Evolutionary conservation across 23 red algal species (phyloP), one percentile per base, ranked within the genome.

Genomic region (Cyanidioschyzon merolae): DNA sequence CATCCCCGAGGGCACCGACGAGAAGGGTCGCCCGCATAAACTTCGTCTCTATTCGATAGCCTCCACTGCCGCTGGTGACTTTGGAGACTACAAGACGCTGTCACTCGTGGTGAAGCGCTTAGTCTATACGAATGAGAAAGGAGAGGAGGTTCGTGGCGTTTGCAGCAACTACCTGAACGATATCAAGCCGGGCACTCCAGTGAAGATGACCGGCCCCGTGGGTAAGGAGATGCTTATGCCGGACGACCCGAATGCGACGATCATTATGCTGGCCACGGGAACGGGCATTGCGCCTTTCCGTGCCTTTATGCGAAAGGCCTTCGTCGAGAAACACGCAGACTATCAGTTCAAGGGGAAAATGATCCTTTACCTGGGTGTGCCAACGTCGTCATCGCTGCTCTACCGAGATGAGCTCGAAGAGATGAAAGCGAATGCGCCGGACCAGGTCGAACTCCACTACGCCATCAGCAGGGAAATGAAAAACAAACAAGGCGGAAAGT

Each of bases 231-330:
- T 96, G 87, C 77, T 96, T 58, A 96, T 96, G 92, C 92, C 92
- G 32, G 68, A 68, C 27, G 92, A 96, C 68, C 87, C 82, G 7
- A 87, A 90, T 58, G 92, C 92, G 16, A 96, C 87, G 79, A 96
- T 96, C 58, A 87, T 96, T 58, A 96, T 96, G 92, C 82, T 96
- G 57, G 92, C 87, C 0, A 96, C 92, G 31, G 92, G 92, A 12
- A 96, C 92, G 26, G 92, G 92, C 58, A 85, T 96, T 75, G 92
- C 92, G 37, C 92, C 92, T 27, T 96, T 96, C 86, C 82, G 92
- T 50, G 74, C 92, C 32, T 96, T 85, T 74, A 87, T 96, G 80
- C 84, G 87, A 37, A 83, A 87, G 26, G 92, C 87, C 7, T 96
- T 96, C 75, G 58, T 83, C 39, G 92, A 96, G 78, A 87, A 90